A percentile compares a stretch with the other conserved stretches of the same genome.
These are phyloP conservation scores for Pelargonium nanum DNA, from an alignment of 345 rosid species.

Conservation along the genomic window DNA sequence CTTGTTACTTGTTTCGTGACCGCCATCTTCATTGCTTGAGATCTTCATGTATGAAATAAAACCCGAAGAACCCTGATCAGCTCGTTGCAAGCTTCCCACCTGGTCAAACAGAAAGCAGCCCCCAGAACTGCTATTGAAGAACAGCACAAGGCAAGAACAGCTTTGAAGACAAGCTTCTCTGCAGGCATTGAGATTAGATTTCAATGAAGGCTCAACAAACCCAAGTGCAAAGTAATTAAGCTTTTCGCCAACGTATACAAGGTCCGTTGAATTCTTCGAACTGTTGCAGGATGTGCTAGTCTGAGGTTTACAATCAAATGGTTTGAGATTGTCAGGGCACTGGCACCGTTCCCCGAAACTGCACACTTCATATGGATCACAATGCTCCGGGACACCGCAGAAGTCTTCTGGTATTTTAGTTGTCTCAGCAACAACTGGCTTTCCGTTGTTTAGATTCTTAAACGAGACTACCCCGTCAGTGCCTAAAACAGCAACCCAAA, in stretches of 20 bases:
- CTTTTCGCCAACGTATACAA: slow-evolving; percentile 26
- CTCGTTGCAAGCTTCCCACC: slow-evolving; percentile 31
- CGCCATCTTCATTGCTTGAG: slow-evolving; percentile 4
- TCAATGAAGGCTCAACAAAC: slow-evolving; percentile 26
- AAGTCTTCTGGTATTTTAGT: slow-evolving; percentile 27
- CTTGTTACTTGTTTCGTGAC: slow-evolving; percentile 2
- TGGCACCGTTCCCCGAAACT: slow-evolving; percentile 24
- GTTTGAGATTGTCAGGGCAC: slow-evolving; percentile 23
- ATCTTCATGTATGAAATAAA: slow-evolving; percentile 31
- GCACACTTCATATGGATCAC: slow-evolving; percentile 27
- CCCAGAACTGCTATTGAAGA: slow-evolving; percentile 30
- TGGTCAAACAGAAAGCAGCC: slow-evolving; percentile 42
- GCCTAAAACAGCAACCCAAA: slow-evolving; percentile 33
- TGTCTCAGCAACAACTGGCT: slow-evolving; percentile 14
- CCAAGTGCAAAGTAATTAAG: slow-evolving; percentile 44
- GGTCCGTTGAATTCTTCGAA: slow-evolving; percentile 13
- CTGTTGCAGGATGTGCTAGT: slow-evolving; percentile 17
- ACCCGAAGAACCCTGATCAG: slow-evolving; percentile 20
- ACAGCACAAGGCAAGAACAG: slow-evolving; percentile 41
- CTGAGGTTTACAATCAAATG: slow-evolving; percentile 22
- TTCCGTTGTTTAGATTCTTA: slow-evolving; percentile 22
- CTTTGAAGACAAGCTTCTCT: slow-evolving; percentile 32
- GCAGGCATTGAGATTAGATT: slow-evolving; percentile 25
- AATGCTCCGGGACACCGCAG: slow-evolving; percentile 34
- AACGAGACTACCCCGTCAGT: slow-evolving; percentile 28